These are phyloP conservation scores for Penicillium brasilianum DNA, from an alignment of 2,329 filamentous ascomycete genomes.

Conservation along the genomic window DNA sequence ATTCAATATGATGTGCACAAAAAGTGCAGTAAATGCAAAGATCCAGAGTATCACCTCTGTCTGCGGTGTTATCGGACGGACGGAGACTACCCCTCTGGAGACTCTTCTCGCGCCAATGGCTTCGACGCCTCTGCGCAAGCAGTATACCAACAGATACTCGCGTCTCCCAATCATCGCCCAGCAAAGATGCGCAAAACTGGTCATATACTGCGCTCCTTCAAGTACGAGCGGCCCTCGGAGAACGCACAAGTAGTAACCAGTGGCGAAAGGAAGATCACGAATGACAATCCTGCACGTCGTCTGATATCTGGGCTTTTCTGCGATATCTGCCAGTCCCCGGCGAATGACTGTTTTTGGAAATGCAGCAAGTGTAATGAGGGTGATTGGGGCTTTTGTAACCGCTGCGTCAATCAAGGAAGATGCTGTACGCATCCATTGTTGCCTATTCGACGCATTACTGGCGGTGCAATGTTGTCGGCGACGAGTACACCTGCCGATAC, in stretches of 20 bases:
- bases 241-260: constrained; percentile 34
- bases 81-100: constrained; percentile 73
- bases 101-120: constrained; percentile 86
- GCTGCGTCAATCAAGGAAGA: constrained; percentile 80
- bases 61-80: constrained; percentile 76
- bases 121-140: constrained; percentile 75
- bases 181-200: constrained; percentile 40
- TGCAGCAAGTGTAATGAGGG: constrained; percentile 87
- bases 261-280: constrained; percentile 60
- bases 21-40: constrained; percentile 73
- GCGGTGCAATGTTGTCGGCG: constrained; percentile 16
- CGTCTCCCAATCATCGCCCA: constrained; percentile 30
- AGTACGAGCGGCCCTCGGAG: constrained; percentile 40
- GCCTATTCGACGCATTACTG: constrained; percentile 68
- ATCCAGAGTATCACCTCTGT: constrained; percentile 79
- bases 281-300: constrained; percentile 69
- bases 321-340: constrained; percentile 71
- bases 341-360: constrained; percentile 88
- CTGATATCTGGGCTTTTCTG: constrained; percentile 86
- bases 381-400: constrained; percentile 92
- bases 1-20: constrained; percentile 90
- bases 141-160: constrained; percentile 65
- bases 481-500: constrained; percentile 24
- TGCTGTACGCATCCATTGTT: constrained; percentile 83
- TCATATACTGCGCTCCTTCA: constrained; percentile 55